A percentile compares a stretch with the other conserved stretches of the same genome.
Evolutionary conservation across 2,329 filamentous ascomycete genomes (phyloP).

Genomic region (Fonsecaea erecta): DNA sequence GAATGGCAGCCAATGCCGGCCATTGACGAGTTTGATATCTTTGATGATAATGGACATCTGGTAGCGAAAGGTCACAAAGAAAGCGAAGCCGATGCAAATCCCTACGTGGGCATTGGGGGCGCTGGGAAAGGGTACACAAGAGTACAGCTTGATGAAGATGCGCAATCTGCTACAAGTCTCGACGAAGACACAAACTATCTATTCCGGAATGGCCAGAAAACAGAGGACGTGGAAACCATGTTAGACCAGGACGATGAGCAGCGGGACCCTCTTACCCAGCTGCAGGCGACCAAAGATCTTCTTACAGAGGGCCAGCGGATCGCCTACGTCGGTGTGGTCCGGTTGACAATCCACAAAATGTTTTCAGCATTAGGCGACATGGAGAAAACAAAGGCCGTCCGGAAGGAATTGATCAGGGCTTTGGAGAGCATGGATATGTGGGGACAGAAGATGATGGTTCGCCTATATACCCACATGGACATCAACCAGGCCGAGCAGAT

Average conservation of each 20-base stretch:
- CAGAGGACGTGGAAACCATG: constrained; percentile 58
- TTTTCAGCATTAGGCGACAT: constrained; percentile 68
- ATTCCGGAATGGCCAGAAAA: constrained; percentile 74
- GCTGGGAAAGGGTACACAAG: constrained; percentile 93
- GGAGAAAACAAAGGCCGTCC: constrained; percentile 66
- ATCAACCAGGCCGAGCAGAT: constrained; percentile 86
- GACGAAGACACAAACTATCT: constrained; percentile 97
- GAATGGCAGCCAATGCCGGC: constrained; percentile 95
- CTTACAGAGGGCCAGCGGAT: constrained; percentile 94
- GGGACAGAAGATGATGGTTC: constrained; percentile 97
- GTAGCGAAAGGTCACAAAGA: constrained; percentile 79
- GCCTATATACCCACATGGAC: constrained; percentile 94
- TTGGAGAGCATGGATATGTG: constrained; percentile 88
- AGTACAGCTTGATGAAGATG: constrained; percentile 94
- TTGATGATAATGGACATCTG: constrained; percentile 88
- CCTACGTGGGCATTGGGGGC: constrained; percentile 71
- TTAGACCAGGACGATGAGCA: constrained; percentile 75
- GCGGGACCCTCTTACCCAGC: constrained; percentile 82
- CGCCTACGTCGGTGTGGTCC: constrained; percentile 89
- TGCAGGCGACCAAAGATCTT: constrained; percentile 94
- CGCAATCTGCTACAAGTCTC: constrained; percentile 89
- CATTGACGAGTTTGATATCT: constrained; percentile 89
- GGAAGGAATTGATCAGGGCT: constrained; percentile 71
- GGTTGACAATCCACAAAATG: constrained; percentile 80
- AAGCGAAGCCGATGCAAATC: constrained; percentile 65